Base-by-base conservation (phyloP, 768 basidiomycete genomes). In the Suillus ampliporus region DNA sequence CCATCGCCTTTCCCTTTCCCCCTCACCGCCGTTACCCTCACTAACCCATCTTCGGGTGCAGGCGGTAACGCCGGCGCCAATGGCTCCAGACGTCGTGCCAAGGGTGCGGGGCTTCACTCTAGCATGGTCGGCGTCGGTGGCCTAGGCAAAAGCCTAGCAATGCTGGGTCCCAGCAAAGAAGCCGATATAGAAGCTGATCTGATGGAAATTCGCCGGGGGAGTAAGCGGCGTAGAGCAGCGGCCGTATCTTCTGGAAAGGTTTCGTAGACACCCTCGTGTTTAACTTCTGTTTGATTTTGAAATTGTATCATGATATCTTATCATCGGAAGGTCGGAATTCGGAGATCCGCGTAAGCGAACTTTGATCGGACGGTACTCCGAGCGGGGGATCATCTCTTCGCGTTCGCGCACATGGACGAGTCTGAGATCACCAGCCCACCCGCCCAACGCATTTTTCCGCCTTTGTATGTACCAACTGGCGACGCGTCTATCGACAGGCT, bases 1-100 rank as follows among this genome's bases (percentile, higher is more conserved):
- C 91, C 92, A 4, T 94, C 93, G 0, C 91, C 90, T 13, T 94
- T 92, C 80, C 90, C 92, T 0, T 80, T 92, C 11, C 84, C 90
- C 1, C 84, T 94, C 13, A 89, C 87, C 7, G 80, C 84, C 5
- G 83, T 82, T 17, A 78, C 80, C n/a, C 73, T 79, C 44, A 79
- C 77, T 3, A 78, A 72, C 43, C 68, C 77, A 58, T 67, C 69
- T 9, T 72, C 74, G 15, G 74, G 70, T 31, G 78, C 73, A 57
- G 77, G 69, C 41, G 81, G 76, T 34, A 68, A 67, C n/a, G 79
- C 74, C 15, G 78, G 80, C 13, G 81, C 79, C 26, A 74, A 85
- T 15, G 67, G 72, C 5, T 69, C 65, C 31, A 69, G 74, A 54
- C 71, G 86, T 61, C 80, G 85, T 63, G 79, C 80, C 7, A 88